A percentile compares a stretch with the other conserved stretches of the same genome.
Evolutionary conservation across 805 yeast species (phyloP).

Genomic region (Saccharomyces kudriavzevii): DNA sequence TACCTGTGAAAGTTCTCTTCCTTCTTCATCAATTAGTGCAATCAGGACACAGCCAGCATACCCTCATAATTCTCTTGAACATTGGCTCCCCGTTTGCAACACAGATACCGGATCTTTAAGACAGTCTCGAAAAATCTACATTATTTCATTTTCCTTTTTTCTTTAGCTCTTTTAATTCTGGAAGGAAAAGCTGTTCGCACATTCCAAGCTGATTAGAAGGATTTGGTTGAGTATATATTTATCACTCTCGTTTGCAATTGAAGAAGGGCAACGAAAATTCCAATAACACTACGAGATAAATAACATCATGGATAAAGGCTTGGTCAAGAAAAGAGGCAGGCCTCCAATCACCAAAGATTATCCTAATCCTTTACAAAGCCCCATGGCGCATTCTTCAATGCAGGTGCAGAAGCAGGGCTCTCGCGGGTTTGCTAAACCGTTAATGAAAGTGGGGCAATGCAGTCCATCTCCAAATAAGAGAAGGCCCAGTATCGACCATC

Average conservation of each 20-base stretch:
- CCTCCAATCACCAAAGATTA: constrained; percentile 31
- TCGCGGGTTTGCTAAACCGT: constrained; percentile 25
- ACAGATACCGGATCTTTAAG: not conserved
- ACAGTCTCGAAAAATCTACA: not conserved
- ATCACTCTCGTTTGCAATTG: not conserved
- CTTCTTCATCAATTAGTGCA: not conserved
- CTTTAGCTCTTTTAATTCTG: not conserved
- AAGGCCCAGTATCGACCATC: constrained; percentile 2
- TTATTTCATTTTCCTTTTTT: not conserved
- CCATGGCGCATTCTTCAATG: constrained; percentile 31
- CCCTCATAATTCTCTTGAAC: not conserved
- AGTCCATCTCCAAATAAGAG: constrained; percentile 22
- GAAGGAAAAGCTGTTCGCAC: not conserved
- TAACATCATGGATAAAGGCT: constrained; percentile 3
- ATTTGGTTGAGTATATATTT: not conserved
- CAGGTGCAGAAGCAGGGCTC: constrained; percentile 27
- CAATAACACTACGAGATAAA: not conserved
- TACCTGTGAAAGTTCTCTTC: not conserved
- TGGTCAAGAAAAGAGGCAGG: constrained; percentile 26
- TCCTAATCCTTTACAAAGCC: constrained; percentile 29
- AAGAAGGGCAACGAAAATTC: not conserved
- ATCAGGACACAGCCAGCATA: not conserved
- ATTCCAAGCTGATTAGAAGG: not conserved
- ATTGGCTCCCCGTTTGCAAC: not conserved
- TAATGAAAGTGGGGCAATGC: constrained; percentile 29